Evolutionary conservation across 2,329 filamentous ascomycete genomes (phyloP).

Genomic region (Phyllosticta citriasiana): DNA sequence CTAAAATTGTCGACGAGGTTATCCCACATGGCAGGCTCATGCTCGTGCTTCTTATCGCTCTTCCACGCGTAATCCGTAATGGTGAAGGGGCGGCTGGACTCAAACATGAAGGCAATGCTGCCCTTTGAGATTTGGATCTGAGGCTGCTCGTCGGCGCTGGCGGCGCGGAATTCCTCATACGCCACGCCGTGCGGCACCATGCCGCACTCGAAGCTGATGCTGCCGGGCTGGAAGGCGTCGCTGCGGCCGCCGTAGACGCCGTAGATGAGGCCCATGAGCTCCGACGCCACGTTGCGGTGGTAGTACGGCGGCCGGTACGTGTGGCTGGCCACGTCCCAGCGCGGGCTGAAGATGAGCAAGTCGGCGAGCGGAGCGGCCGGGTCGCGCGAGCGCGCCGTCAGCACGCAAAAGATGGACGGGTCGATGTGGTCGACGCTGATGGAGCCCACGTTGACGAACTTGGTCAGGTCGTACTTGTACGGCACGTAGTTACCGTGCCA

Average conservation of each 20-base stretch:
- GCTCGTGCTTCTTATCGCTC: constrained; percentile 37
- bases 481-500: constrained; percentile 71
- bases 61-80: constrained; percentile 28
- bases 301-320: constrained; percentile 55
- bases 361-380: constrained; percentile 54
- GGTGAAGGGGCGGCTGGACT: constrained; percentile 34
- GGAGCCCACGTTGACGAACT: constrained; percentile 64
- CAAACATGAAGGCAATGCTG: constrained; percentile 57
- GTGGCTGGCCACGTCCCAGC: constrained; percentile 52
- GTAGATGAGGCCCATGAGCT: constrained; percentile 56
- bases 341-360: constrained; percentile 55
- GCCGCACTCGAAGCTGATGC: constrained; percentile 57
- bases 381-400: constrained; percentile 48
- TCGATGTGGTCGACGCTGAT: constrained; percentile 71
- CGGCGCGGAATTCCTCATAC: constrained; percentile 46
- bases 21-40: constrained; percentile 42
- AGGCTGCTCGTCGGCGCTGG: constrained; percentile 38
- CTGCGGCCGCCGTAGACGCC: constrained; percentile 44
- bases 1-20: constrained; percentile 44
- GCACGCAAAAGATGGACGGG: constrained; percentile 64
- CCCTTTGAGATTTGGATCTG: constrained; percentile 35
- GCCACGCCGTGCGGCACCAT: constrained; percentile 59
- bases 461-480: constrained; percentile 71
- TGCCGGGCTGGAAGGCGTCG: constrained; percentile 50
- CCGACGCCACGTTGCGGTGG: constrained; percentile 55